Conservation (phyloP, 495 filamentous ascomycete genomes). For the Neurospora sublineolata region DNA sequence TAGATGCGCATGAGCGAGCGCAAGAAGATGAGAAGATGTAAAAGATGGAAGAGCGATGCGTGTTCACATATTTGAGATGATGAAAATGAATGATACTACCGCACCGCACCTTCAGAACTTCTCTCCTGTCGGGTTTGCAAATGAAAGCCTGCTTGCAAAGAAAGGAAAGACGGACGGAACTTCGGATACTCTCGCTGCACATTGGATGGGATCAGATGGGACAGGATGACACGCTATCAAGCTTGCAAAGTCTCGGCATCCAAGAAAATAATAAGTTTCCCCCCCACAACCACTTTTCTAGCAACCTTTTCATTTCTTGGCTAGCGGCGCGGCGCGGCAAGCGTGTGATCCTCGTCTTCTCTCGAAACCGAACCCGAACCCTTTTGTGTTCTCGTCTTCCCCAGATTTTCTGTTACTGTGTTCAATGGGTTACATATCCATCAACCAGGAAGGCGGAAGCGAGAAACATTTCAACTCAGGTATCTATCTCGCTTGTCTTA, state of each 20-base stretch:
- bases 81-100: background rate
- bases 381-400: background rate
- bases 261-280: background rate
- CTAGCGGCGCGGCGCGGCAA: background rate
- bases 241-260: background rate
- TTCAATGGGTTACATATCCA: background rate
- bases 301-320: background rate
- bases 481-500: background rate
- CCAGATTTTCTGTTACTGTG: background rate
- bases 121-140: background rate
- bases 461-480: background rate
- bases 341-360: background rate
- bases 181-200: background rate
- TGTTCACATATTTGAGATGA: background rate
- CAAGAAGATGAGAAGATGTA: background rate
- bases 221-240: background rate
- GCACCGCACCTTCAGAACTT: background rate
- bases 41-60: background rate
- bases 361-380: background rate
- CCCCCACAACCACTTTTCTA: background rate
- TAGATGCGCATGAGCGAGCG: background rate
- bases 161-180: background rate
- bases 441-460: background rate
- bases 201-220: background rate
- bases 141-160: background rate